Evolutionary conservation across 805 yeast genomes (phyloP).

Genomic region (Barnettozyma botsteinii): DNA sequence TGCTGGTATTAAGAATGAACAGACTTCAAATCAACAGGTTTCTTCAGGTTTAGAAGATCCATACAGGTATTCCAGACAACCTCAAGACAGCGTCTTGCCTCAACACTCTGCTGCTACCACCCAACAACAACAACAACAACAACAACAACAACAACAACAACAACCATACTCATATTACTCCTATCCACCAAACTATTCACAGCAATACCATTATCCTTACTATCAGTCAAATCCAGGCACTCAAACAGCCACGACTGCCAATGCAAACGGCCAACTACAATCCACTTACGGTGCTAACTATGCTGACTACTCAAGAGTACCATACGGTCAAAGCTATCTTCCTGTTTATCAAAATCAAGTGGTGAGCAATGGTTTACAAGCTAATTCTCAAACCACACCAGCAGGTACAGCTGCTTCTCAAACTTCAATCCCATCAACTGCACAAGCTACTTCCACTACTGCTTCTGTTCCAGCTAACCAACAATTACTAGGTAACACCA

Average conservation of each 20-base stretch:
- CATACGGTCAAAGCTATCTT: constrained; percentile 21
- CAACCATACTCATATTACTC: constrained; percentile 13
- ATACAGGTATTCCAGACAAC: constrained; percentile 10
- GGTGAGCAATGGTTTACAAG: constrained; percentile 7
- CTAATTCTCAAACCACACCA: not conserved
- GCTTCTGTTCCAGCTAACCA: not conserved
- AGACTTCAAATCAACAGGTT: constrained; percentile 1
- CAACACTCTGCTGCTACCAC: constrained; percentile 3
- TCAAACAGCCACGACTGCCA: constrained; percentile 3
- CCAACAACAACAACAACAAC: constrained; percentile 8
- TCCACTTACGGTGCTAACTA: constrained; percentile 19
- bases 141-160: constrained; percentile 7
- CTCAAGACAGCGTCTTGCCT: constrained; percentile 1
- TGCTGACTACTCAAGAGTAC: constrained; percentile 21
- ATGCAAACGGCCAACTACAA: constrained; percentile 5
- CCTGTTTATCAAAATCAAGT: constrained; percentile 21
- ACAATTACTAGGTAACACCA: not conserved
- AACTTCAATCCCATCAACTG: not conserved
- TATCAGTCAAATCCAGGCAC: constrained; percentile 13
- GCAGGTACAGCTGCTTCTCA: not conserved
- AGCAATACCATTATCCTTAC: constrained; percentile 23
- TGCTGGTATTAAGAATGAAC: not conserved
- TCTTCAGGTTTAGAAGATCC: constrained; percentile 8
- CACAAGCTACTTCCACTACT: constrained; percentile 2
- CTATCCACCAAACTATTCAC: constrained; percentile 14